Base-by-base conservation (phyloP, 2,329 filamentous ascomycete genomes). In the Trichoderma harzianum region DNA sequence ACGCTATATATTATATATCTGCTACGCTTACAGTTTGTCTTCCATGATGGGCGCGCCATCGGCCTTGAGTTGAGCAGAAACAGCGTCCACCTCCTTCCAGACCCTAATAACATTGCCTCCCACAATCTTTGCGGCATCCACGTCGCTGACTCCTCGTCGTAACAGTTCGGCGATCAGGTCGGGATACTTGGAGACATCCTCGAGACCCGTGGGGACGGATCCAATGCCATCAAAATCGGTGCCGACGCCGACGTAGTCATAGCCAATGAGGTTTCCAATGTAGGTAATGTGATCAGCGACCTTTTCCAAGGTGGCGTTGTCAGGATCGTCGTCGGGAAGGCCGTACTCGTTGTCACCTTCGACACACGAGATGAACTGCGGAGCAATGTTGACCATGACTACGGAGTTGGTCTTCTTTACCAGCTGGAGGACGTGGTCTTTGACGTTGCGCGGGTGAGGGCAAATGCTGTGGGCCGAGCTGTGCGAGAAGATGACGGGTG, bases 321-420 rank as follows among this genome's bases (percentile, higher is more conserved):
- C 83, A 0, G 90, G 88, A 66, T 91, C 89, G 71, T 87, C 87
- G 16, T 91, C 86, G 0, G 94, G 93, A 6, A 97, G 78, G 0
- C 91, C 92, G 55, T 88, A 87, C 18, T 86, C 83, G 4, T 87
- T 84, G 36, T 87, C 85, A 1, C 86, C 83, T 11, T 88, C 86
- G 1, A 87, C 84, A 79, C 95, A 97, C 32, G 91, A 93, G 73
- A 97, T 89, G 79, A 97, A 98, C 21, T 90, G 90, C 0, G 94
- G 93, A 18, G 88, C 85, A 78, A 97, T 97, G 80, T 97, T 98
- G 74, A 98, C 89, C 94, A 98, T 97, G 68, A 98, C 93, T 11
- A 98, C 77, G 3, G 92, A 92, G 73, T 91, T 88, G 3, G 87
- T 89, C 76, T 88, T 80, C 80, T 93, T 93, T 47, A 98, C 92